phyloP scores from a whole-genome alignment of 1,139 yeast species.

The Pichia norvegensis region DNA sequence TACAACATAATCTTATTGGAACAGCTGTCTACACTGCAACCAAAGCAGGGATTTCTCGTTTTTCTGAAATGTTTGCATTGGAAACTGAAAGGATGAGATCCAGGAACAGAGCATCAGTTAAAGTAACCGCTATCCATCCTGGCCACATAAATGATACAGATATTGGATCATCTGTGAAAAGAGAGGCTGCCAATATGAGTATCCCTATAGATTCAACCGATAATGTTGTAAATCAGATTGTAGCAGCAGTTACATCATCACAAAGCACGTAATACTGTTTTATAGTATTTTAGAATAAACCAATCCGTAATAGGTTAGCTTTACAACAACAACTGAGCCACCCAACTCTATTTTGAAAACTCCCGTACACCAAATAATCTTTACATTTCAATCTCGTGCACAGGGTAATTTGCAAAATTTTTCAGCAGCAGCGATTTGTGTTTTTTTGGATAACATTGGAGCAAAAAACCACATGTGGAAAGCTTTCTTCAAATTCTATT shows the following conservation, averaged over 20 bases:
- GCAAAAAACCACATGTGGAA: too few species aligned
- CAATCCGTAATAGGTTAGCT: too few species aligned
- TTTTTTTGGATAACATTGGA: too few species aligned
- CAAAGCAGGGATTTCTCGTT: slow-evolving; percentile 70
- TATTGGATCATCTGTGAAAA: slow-evolving; percentile 39
- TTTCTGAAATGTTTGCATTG: slow-evolving; percentile 52
- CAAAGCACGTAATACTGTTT: too few species aligned
- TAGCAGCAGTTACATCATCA: not conserved
- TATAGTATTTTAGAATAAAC: too few species aligned
- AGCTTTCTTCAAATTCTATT: not conserved
- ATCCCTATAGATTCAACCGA: not conserved
- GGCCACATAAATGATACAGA: slow-evolving; percentile 68
- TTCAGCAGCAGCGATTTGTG: too few species aligned
- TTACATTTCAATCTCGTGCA: too few species aligned
- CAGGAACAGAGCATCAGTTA: not conserved
- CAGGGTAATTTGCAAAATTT: too few species aligned
- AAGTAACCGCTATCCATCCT: slow-evolving; percentile 35
- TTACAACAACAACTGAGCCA: too few species aligned
- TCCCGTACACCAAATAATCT: too few species aligned
- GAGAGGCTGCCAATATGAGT: not conserved
- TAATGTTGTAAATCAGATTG: not conserved
- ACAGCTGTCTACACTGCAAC: slow-evolving; percentile 72
- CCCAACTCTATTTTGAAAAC: too few species aligned
- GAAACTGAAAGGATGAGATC: slow-evolving; percentile 44
- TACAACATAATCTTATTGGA: slow-evolving; percentile 40